Base-by-base conservation (phyloP, 2,329 filamentous ascomycete genomes). In the Monilinia polystroma region DNA sequence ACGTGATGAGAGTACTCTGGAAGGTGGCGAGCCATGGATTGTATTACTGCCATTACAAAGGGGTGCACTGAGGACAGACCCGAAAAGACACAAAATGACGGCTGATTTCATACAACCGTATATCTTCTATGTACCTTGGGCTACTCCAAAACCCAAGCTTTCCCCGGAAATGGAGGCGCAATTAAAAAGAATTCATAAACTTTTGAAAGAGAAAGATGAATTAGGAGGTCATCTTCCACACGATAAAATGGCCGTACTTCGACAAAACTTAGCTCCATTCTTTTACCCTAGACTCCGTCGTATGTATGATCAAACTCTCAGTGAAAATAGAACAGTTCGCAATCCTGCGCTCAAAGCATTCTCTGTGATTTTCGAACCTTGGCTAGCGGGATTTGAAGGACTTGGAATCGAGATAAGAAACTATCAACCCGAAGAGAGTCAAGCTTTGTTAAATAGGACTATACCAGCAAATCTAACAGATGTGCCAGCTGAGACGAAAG, bases 391-490 rank as follows among this genome's bases (percentile, higher is more conserved):
- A 12, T 63, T 63, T 12, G 60, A 63, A 43, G 51, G 47, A 29
- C 12, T 53, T 63, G 60, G 60, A 11, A 55, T 63, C 38, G 47
- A 63, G 49, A 63, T 63, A 54, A n/a, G 60, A 20, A 63, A 20
- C n/a, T 63, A 55, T 54, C 51, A 53, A 26, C 47, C 49, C 2
- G 60, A 32, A 29, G 51, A 43, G 8, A 5, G n/a, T 2, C 60
- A 63, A 43, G 35, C 32, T 29, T 38, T 63, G 35, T 14, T 63
- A 14, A n/a, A 6, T 6, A 5, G 8, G 20, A 63, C 60, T 12
- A 53, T 63, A 54, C 60, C 60, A 32, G 51, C 60, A 10, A 11
- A 41, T 29, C 35, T 63, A 29, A 14, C 38, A 12, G 11, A n/a
- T 63, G 49, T 23, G 38, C n/a, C 45, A 38, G n/a, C 26, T 53